Percentiles rank a stretch among this genome's conserved stretches.
Conservation (phyloP, 2,329 filamentous ascomycete species). For the Pseudogymnoascus sp. region DNA sequence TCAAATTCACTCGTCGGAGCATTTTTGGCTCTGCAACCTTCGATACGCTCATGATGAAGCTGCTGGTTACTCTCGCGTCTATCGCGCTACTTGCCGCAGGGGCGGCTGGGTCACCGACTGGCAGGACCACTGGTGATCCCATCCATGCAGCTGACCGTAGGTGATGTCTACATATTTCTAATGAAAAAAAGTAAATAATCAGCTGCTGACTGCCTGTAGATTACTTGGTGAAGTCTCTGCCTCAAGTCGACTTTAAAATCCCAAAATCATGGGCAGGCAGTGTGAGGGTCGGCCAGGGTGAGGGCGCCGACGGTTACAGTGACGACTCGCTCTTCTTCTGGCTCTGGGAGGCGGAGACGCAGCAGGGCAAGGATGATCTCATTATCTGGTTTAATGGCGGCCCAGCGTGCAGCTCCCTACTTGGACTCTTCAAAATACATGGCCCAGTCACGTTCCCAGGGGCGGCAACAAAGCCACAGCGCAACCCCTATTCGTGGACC, state of each 20-base stretch:
- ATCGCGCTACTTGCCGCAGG: neutral
- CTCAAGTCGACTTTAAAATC: slow-evolving; percentile 6
- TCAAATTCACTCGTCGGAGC: neutral
- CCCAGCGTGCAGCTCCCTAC: slow-evolving; percentile 7
- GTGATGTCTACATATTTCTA: neutral
- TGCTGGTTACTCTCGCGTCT: neutral
- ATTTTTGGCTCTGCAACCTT: neutral
- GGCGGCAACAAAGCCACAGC: slow-evolving; percentile 17
- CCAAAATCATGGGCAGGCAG: slow-evolving; percentile 13
- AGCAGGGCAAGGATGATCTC: neutral
- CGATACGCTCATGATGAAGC: neutral
- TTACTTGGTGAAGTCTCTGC: slow-evolving; percentile 10
- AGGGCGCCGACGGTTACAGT: neutral
- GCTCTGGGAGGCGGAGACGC: slow-evolving; percentile 12
- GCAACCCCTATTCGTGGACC: slow-evolving; percentile 25
- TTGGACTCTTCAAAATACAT: slow-evolving; percentile 12
- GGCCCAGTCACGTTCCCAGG: slow-evolving; percentile 9
- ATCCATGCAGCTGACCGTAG: slow-evolving; percentile 2
- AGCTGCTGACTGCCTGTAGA: neutral
- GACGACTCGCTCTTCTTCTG: slow-evolving; percentile 12
- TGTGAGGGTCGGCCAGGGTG: neutral
- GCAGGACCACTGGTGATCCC: neutral
- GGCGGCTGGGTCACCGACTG: neutral
- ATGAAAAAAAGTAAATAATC: neutral
- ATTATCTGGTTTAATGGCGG: slow-evolving; percentile 14